A percentile compares a stretch with the other conserved stretches of the same genome.
These are phyloP conservation scores for Neonectria magnoliae DNA, from an alignment of 2,329 filamentous ascomycete genomes.

Conservation along the genomic window DNA sequence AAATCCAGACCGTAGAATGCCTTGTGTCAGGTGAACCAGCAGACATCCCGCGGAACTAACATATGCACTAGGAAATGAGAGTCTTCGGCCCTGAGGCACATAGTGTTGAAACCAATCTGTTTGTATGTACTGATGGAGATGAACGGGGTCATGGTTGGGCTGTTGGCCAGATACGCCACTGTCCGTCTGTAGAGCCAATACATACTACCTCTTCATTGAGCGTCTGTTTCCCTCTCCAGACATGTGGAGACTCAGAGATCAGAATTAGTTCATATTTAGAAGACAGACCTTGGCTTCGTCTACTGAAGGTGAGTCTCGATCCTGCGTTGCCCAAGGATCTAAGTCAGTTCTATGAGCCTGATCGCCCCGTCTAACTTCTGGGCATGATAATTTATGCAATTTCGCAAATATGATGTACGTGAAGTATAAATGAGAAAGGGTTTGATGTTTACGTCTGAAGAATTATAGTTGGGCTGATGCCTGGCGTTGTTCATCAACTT, in stretches of 20 bases:
- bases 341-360: constrained; percentile 24
- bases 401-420: no score
- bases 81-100: no score
- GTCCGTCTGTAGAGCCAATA: neutral
- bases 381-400: no score
- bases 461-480: no score
- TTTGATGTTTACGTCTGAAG: no score
- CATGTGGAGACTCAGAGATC: neutral
- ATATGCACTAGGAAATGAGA: no score
- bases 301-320: neutral
- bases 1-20: neutral
- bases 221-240: neutral
- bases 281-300: neutral
- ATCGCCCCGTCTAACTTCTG: neutral
- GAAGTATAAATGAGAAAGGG: no score
- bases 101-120: neutral
- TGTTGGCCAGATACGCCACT: neutral
- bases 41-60: neutral
- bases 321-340: constrained; percentile 22
- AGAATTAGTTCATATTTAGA: no score
- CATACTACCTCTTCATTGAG: no score
- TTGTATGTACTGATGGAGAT: neutral
- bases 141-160: neutral
- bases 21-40: neutral
- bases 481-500: no score